These are phyloP conservation scores for Lentinus polychrous DNA, from an alignment of 1,284 basidiomycete species.

Conservation along the genomic window DNA sequence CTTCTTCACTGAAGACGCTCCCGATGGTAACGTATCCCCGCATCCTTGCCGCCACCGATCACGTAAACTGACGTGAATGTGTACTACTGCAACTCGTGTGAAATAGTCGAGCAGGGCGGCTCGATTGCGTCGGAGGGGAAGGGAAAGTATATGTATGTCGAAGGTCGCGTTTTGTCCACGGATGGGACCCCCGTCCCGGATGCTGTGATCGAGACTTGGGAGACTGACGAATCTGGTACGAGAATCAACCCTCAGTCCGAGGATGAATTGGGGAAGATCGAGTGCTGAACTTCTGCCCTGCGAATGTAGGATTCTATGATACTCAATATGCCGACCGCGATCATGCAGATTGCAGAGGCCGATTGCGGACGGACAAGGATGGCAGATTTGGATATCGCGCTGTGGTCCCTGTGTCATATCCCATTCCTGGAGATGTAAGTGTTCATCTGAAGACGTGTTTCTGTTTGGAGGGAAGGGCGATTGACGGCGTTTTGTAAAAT, in stretches of 20 bases:
- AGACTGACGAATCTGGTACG: slow-evolving; percentile 68
- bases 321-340: slow-evolving; percentile 56
- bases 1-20: slow-evolving; percentile 79
- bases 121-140: slow-evolving; percentile 69
- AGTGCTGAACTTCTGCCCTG: too few relatives aligned
- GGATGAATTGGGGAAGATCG: neutral
- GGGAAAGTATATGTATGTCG: slow-evolving; percentile 76
- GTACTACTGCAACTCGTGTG: too few relatives aligned
- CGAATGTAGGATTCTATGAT: slow-evolving; percentile 44
- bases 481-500: neutral
- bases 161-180: slow-evolving; percentile 61
- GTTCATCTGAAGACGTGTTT: too few relatives aligned
- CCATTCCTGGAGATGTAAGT: slow-evolving; percentile 70
- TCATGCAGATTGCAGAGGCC: slow-evolving; percentile 73
- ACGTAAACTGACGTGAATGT: too few relatives aligned
- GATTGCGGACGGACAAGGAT: slow-evolving; percentile 53
- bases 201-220: slow-evolving; percentile 80
- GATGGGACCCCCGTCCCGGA: slow-evolving; percentile 62
- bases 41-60: too few relatives aligned
- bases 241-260: slow-evolving; percentile 19
- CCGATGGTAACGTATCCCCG: slow-evolving; percentile 45
- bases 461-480: too few relatives aligned
- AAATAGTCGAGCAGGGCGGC: slow-evolving; percentile 34
- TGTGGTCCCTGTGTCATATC: slow-evolving; percentile 72
- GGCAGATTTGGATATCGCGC: slow-evolving; percentile 72